A percentile compares a stretch with the other conserved stretches of the same genome.
Evolutionary conservation across 1,139 yeast species (phyloP).

Genomic region (Tardiomyces blankii): DNA sequence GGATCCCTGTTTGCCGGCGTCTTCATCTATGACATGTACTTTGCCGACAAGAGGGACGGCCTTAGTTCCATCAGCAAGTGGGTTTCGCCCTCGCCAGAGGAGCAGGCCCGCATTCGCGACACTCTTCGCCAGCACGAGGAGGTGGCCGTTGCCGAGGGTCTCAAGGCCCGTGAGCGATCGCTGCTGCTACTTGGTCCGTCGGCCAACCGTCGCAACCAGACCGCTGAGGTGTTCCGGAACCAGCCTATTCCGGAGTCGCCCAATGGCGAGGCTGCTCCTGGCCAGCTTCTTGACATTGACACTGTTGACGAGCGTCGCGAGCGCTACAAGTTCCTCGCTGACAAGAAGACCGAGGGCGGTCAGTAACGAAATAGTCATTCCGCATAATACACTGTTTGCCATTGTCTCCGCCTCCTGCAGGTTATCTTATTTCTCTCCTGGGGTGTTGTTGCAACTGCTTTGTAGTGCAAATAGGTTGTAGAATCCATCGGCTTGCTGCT

Average conservation of each 20-base stretch:
- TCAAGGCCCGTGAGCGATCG: slow-evolving; percentile 11
- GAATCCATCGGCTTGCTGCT: too few species aligned
- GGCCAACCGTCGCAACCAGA: slow-evolving; percentile 6
- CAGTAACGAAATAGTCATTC: neutral
- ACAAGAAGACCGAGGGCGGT: neutral
- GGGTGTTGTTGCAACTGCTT: too few species aligned
- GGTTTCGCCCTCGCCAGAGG: slow-evolving; percentile 10
- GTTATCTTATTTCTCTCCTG: too few species aligned
- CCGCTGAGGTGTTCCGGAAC: slow-evolving; percentile 7
- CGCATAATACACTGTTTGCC: neutral
- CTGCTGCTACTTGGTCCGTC: slow-evolving; percentile 10
- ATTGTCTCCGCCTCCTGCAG: neutral
- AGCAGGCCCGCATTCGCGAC: slow-evolving; percentile 7
- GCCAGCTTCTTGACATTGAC: slow-evolving; percentile 7
- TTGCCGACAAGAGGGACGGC: slow-evolving; percentile 7
- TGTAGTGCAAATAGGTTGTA: too few species aligned
- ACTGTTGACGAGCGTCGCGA: slow-evolving; percentile 13
- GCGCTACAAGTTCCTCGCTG: slow-evolving; percentile 6
- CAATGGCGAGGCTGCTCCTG: slow-evolving; percentile 8
- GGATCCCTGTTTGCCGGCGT: slow-evolving; percentile 5
- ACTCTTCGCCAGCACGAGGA: slow-evolving; percentile 6
- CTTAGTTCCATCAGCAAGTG: slow-evolving; percentile 8
- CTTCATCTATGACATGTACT: slow-evolving; percentile 14
- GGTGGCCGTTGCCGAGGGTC: slow-evolving; percentile 10
- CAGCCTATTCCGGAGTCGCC: slow-evolving; percentile 13